These are phyloP conservation scores for Cyberlindnera mycetangii DNA, from an alignment of 805 yeast species.

Conservation along the genomic window DNA sequence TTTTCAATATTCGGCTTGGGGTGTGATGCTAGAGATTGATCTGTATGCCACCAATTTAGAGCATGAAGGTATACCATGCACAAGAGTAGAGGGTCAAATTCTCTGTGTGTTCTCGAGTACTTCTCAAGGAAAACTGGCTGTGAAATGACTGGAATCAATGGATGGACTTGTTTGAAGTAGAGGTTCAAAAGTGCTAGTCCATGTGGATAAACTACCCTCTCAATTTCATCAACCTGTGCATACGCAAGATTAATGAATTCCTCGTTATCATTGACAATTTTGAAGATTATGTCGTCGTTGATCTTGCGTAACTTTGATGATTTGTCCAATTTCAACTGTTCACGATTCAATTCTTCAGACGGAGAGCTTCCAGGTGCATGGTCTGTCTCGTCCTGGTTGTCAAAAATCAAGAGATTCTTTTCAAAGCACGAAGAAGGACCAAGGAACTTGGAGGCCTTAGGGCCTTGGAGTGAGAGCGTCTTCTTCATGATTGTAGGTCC, in stretches of 20 bases:
- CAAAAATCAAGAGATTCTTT: constrained; percentile 21
- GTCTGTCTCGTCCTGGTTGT: background rate
- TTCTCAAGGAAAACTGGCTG: constrained; percentile 28
- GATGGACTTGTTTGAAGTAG: constrained; percentile 28
- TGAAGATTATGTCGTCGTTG: constrained; percentile 24
- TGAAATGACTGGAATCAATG: constrained; percentile 27
- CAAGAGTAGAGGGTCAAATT: constrained; percentile 30
- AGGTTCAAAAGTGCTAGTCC: constrained; percentile 23
- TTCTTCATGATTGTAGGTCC: constrained; percentile 30
- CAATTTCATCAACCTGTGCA: constrained; percentile 30
- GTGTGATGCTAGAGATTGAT: constrained; percentile 9
- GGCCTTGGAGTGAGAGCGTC: constrained; percentile 28
- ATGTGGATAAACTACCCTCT: constrained; percentile 25
- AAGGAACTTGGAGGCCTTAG: constrained; percentile 27
- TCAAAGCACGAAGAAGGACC: constrained; percentile 29
- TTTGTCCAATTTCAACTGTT: constrained; percentile 16
- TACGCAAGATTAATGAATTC: constrained; percentile 26
- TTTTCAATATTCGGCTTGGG: constrained; percentile 24
- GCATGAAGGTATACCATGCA: constrained; percentile 29
- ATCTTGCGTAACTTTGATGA: constrained; percentile 24
- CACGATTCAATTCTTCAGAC: constrained; percentile 12
- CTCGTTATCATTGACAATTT: constrained; percentile 27
- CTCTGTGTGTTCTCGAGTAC: constrained; percentile 29
- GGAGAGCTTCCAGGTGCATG: constrained; percentile 11
- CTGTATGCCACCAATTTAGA: constrained; percentile 27